Percentiles rank a stretch among this genome's conserved stretches.
These are phyloP conservation scores for Turritis glabra DNA, from an alignment of 345 rosid genomes.

Conservation along the genomic window DNA sequence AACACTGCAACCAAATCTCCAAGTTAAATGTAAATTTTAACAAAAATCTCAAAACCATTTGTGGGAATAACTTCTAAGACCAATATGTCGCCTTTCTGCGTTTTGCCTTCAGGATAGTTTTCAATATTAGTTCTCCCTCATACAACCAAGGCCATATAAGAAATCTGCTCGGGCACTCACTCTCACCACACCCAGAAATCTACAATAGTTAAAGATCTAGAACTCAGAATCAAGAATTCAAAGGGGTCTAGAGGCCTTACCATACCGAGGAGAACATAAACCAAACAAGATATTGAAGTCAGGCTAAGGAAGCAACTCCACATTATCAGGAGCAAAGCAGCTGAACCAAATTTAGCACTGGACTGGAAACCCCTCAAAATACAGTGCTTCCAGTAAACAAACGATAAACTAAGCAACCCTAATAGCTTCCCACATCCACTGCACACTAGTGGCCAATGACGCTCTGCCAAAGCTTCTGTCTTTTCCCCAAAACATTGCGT, in stretches of 20 bases:
- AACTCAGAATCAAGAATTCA: neutral
- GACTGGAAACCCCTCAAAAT: conserved; percentile 71
- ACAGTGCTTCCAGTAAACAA: conserved; percentile 76
- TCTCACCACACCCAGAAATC: neutral
- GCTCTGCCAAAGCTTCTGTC: conserved; percentile 54
- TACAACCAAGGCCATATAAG: neutral
- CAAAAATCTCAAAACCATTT: neutral
- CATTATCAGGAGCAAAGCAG: conserved; percentile 81
- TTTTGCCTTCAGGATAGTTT: neutral
- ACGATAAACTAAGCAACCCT: conserved; percentile 40
- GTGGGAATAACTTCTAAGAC: neutral
- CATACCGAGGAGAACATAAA: conserved; percentile 80
- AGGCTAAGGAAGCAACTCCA: conserved; percentile 97
- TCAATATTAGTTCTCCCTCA: neutral
- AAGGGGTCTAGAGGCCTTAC: conserved; percentile 47
- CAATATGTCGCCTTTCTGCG: neutral
- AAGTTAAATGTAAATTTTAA: neutral
- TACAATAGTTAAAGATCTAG: neutral
- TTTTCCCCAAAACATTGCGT: conserved; percentile 50
- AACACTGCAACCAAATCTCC: neutral
- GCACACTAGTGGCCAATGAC: conserved; percentile 89
- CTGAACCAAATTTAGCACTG: conserved; percentile 66
- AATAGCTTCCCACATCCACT: conserved; percentile 56
- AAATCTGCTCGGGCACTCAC: neutral
- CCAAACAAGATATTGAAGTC: conserved; percentile 83